These are phyloP conservation scores for Aspergillus nidulans DNA, from an alignment of 495 filamentous ascomycete genomes.

Conservation along the genomic window DNA sequence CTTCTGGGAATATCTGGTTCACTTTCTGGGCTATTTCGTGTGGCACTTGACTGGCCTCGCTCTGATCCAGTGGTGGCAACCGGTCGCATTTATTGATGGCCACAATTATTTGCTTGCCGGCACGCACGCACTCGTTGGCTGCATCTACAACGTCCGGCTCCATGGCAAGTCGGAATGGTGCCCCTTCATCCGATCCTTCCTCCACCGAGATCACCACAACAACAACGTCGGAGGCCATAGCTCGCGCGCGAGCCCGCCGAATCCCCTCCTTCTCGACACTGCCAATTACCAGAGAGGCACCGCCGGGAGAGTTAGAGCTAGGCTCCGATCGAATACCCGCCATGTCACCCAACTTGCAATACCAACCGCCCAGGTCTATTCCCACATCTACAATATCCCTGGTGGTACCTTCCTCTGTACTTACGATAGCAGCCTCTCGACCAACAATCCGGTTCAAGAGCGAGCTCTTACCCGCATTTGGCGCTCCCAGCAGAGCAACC, in stretches of 20 bases:
- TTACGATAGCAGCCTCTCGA: constrained; percentile 91
- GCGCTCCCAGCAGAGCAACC: constrained; percentile 81
- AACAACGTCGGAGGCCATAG: constrained; percentile 78
- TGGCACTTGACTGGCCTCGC: constrained; percentile 13
- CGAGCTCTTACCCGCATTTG: constrained; percentile 94
- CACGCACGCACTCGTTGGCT: constrained; percentile 49
- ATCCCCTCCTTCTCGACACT: constrained; percentile 88
- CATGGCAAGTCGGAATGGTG: constrained; percentile 32
- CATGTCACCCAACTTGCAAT: constrained; percentile 86
- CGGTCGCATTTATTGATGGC: constrained; percentile 82
- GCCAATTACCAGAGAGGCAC: constrained; percentile 47
- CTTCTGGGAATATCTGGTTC: constrained; percentile 28
- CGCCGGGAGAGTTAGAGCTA: constrained; percentile 6
- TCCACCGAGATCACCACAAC: constrained; percentile 75
- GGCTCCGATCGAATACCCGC: constrained; percentile 66
- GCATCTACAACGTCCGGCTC: constrained; percentile 57
- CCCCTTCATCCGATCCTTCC: constrained; percentile 20
- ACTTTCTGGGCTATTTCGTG: constrained; percentile 19
- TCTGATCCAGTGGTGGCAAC: background rate
- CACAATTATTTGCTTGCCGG: constrained; percentile 59
- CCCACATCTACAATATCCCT: constrained; percentile 91
- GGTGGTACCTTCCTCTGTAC: constrained; percentile 85
- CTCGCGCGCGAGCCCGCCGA: constrained; percentile 74
- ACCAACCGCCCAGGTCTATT: constrained; percentile 83
- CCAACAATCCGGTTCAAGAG: constrained; percentile 89